Evolutionary conservation across 2,329 filamentous ascomycete species (phyloP).

Genomic region (Westerdykella aurantiaca): DNA sequence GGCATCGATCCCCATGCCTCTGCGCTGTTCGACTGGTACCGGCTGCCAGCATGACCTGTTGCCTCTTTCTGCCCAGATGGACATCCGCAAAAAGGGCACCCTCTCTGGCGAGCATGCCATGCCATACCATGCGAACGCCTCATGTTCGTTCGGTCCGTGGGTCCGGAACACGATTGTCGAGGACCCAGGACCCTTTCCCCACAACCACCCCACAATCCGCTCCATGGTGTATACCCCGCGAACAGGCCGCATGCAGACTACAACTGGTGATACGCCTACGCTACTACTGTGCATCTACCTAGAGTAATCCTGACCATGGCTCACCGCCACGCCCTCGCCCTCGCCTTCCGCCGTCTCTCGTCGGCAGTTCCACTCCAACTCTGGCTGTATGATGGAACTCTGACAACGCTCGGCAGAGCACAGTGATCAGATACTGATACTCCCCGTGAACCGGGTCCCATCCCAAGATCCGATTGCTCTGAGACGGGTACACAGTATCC

Average conservation of each 20-base stretch:
- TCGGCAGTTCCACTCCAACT: no score
- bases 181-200: constrained; percentile 6
- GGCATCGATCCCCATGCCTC: background rate
- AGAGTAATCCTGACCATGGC: no score
- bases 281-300: background rate
- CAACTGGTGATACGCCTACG: background rate
- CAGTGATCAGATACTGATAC: no score
- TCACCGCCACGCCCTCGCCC: no score
- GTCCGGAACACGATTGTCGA: constrained; percentile 15
- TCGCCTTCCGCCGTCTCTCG: no score
- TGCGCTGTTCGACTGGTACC: background rate
- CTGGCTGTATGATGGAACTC: no score
- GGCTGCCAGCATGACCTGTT: background rate
- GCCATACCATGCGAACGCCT: background rate
- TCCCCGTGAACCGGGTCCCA: constrained; percentile 12
- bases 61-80: background rate
- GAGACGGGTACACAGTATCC: no score
- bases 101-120: background rate
- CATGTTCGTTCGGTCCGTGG: constrained; percentile 21
- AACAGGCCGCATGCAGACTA: background rate
- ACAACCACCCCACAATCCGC: constrained; percentile 14
- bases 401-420: no score
- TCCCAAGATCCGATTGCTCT: constrained; percentile 11
- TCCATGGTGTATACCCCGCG: constrained; percentile 12
- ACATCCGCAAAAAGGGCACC: background rate